Evolutionary conservation across 441 rosid species (phyloP), one percentile per base, ranked within the genome.

Genomic region (Cnidoscolus chayamansa): DNA sequence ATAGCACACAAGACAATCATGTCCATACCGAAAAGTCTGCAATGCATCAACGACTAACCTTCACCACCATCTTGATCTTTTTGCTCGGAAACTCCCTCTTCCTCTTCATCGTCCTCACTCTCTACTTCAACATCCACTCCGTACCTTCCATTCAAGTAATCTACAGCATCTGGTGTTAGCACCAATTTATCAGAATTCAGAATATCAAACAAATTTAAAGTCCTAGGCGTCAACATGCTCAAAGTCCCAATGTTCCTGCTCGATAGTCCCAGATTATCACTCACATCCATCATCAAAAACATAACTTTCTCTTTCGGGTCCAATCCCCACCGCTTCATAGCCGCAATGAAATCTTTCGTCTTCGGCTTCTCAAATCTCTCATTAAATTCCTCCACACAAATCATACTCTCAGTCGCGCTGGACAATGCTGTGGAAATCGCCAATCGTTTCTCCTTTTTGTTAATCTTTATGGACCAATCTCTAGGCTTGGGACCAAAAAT

Each of bases 391-490:
- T 94, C 98, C 54, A 94, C 97, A 51, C 94, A 94, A 0, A 85
- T 67, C 63, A 93, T 81, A 69, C 80, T 88, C 77, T 84, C 89
- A 0, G 81, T 81, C 13, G 92, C 97, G 58, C 97, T 92, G 47
- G 83, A 78, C 31, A 94, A 54, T 65, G 98, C 98, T 30, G 96
- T 92, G 16, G 97, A 92, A 6, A 94, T 82, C 11, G 96, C 98
- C n/a, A 94, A 76, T 73, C 74, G 74, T 76, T 92, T 94, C 88
- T 94, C 97, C 82, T 94, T 94, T 76, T 70, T 81, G 78, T 94
- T 92, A 73, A 94, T 94, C 72, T 90, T 94, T 19, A 94, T 87
- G 5, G 94, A 83, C 99, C 99, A 92, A 72, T 92, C 98, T 56
- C 82, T 82, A 0, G 97, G 98, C 74, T 77, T 92, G 2, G 98